Evolutionary conservation across 257 asterid species (phyloP).

Genomic region (Salvia miltiorrhiza): DNA sequence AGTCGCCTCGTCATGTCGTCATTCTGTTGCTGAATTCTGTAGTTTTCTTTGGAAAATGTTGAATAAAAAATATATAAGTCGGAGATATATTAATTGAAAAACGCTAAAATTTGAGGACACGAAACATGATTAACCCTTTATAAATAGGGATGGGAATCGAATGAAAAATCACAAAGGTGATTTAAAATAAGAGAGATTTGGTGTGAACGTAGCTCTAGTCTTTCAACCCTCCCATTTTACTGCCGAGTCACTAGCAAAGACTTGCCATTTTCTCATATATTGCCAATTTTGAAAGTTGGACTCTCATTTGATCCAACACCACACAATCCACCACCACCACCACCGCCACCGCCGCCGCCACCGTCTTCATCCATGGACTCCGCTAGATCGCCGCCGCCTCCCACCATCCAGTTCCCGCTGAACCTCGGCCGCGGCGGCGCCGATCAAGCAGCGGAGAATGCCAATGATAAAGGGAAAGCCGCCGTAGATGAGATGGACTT

Average conservation of each 20-base stretch:
- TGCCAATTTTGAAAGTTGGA: conserved; percentile 60
- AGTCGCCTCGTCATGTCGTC: no score
- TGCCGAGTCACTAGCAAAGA: conserved; percentile 63
- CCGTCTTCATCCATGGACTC: conserved; percentile 19
- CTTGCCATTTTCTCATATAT: conserved; percentile 45
- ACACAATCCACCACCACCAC: conserved; percentile 16
- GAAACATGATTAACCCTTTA: no score
- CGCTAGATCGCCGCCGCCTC: conserved; percentile 27
- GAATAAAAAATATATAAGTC: no score
- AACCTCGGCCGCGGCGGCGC: conserved; percentile 32
- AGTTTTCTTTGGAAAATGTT: no score
- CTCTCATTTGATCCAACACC: conserved; percentile 70
- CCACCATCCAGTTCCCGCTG: conserved; percentile 62
- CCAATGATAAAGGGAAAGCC: conserved; percentile 20
- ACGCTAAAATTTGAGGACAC: no score
- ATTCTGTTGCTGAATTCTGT: no score
- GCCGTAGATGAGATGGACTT: conserved; percentile 63
- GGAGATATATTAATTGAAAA: no score
- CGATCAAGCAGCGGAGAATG: neutral
- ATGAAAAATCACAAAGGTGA: no score
- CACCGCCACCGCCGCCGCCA: neutral
- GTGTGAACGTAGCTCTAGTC: no score
- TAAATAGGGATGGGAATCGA: no score
- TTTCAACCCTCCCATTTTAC: conserved; percentile 33
- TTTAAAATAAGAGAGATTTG: no score